Evolutionary conservation across 805 yeast genomes (phyloP).

Genomic region (Lipomyces lipofer): DNA sequence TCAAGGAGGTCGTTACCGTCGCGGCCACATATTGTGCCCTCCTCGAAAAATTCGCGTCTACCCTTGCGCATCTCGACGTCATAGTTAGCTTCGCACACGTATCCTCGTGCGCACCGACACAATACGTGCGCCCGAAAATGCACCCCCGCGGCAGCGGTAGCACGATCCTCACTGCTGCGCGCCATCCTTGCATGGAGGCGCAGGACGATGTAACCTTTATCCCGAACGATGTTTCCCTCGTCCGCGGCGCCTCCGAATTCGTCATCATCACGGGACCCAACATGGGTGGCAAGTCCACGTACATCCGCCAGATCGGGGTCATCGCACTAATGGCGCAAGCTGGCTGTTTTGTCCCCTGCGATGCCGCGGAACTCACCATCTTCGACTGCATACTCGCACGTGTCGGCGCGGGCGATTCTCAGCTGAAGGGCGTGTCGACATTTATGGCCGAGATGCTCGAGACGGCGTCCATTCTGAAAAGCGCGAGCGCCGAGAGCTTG

Average conservation of each 20-base stretch:
- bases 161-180: conserved; percentile 65
- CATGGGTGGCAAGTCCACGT: conserved; percentile 97
- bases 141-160: conserved; percentile 48
- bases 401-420: conserved; percentile 99
- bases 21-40: conserved; percentile 80
- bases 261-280: conserved; percentile 91
- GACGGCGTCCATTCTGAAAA: conserved; percentile 79
- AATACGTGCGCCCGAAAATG: conserved; percentile 74
- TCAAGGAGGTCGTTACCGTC: conserved; percentile 77
- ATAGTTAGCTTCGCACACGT: conserved; percentile 82
- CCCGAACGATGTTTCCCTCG: conserved; percentile 79
- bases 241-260: conserved; percentile 62
- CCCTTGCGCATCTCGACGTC: conserved; percentile 78
- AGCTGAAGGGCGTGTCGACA: conserved; percentile 93
- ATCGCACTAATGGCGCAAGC: conserved; percentile 84
- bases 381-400: conserved; percentile 92
- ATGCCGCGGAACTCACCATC: conserved; percentile 72
- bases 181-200: conserved; percentile 93
- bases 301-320: conserved; percentile 85
- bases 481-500: conserved; percentile 75
- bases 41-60: conserved; percentile 62
- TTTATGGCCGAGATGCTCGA: conserved; percentile 97
- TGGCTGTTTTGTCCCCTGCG: conserved; percentile 85
- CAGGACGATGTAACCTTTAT: conserved; percentile 91
- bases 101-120: conserved; percentile 75